phyloP scores from a whole-genome alignment of 495 filamentous ascomycete genomes.

The Hyphodiscus hymeniophilus region DNA sequence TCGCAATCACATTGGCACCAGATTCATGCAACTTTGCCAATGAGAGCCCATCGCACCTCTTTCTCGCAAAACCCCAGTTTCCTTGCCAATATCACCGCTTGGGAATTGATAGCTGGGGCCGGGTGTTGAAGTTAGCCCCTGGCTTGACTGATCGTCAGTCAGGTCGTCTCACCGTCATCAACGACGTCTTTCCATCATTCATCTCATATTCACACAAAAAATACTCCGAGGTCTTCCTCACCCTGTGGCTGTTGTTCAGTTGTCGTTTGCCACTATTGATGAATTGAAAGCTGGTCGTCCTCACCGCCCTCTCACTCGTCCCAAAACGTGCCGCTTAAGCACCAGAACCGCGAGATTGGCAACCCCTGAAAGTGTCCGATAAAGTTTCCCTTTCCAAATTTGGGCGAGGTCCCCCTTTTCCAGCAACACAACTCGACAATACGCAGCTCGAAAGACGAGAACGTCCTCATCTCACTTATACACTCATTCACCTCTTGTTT shows the following conservation, averaged over 20 bases:
- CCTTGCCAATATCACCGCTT: too few relatives aligned
- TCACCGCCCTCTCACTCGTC: slow-evolving; percentile 1
- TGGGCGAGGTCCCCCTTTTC: neutral
- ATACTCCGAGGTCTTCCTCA: neutral
- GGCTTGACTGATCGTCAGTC: too few relatives aligned
- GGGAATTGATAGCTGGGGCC: too few relatives aligned
- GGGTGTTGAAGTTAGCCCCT: too few relatives aligned
- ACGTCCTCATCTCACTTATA: neutral
- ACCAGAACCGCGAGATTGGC: too few relatives aligned
- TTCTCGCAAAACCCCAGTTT: too few relatives aligned
- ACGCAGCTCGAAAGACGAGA: neutral
- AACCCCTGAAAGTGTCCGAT: neutral
- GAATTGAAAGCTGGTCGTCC: neutral
- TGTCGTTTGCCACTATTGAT: too few relatives aligned
- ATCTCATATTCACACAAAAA: neutral
- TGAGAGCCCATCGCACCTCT: too few relatives aligned
- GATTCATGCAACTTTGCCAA: too few relatives aligned
- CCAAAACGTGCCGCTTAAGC: neutral
- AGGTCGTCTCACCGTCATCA: neutral
- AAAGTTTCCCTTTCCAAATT: neutral
- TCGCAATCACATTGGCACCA: too few relatives aligned
- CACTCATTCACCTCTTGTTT: neutral
- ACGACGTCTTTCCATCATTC: neutral
- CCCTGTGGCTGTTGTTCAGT: neutral
- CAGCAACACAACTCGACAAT: neutral